phyloP scores from a whole-genome alignment of 768 basidiomycete genomes.

The Boletales sp. region DNA sequence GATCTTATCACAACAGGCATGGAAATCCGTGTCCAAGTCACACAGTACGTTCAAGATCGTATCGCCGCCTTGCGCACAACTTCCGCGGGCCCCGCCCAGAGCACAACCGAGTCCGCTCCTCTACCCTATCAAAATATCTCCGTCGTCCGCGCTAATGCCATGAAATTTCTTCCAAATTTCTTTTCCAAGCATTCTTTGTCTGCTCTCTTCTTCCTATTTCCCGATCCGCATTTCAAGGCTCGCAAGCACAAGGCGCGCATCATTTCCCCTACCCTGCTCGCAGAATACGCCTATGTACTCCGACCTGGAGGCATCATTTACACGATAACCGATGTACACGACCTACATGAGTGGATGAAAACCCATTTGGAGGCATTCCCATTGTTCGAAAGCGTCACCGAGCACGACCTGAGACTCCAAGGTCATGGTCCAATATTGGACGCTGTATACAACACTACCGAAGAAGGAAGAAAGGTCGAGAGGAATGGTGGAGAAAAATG shows the following conservation, averaged over 20 bases:
- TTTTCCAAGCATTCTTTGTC: slow-evolving; percentile 88
- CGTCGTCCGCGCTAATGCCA: slow-evolving; percentile 92
- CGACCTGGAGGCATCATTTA: slow-evolving; percentile 94
- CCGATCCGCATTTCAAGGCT: slow-evolving; percentile 97
- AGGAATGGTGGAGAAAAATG: slow-evolving; percentile 89
- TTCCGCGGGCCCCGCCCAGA: slow-evolving; percentile 23
- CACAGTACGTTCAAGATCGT: slow-evolving; percentile 92
- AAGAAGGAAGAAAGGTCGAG: slow-evolving; percentile 97
- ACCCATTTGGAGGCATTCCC: slow-evolving; percentile 85
- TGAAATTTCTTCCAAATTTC: slow-evolving; percentile 98
- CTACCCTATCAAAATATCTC: slow-evolving; percentile 82
- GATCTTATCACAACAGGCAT: slow-evolving; percentile 54
- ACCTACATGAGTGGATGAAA: slow-evolving; percentile 95
- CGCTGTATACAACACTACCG: slow-evolving; percentile 80
- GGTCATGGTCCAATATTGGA: slow-evolving; percentile 79
- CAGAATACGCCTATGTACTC: slow-evolving; percentile 95
- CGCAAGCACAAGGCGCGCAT: slow-evolving; percentile 99
- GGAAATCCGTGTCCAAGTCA: slow-evolving; percentile 96
- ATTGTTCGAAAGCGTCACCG: slow-evolving; percentile 76
- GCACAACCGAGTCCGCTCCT: slow-evolving; percentile 22
- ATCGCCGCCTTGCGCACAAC: slow-evolving; percentile 87
- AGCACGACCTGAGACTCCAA: slow-evolving; percentile 68
- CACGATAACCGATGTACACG: slow-evolving; percentile 95
- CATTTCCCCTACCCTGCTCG: slow-evolving; percentile 94
- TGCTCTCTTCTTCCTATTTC: slow-evolving; percentile 96